These are phyloP conservation scores for Debaryomyces tyrocola DNA, from an alignment of 805 yeast species.

Conservation along the genomic window DNA sequence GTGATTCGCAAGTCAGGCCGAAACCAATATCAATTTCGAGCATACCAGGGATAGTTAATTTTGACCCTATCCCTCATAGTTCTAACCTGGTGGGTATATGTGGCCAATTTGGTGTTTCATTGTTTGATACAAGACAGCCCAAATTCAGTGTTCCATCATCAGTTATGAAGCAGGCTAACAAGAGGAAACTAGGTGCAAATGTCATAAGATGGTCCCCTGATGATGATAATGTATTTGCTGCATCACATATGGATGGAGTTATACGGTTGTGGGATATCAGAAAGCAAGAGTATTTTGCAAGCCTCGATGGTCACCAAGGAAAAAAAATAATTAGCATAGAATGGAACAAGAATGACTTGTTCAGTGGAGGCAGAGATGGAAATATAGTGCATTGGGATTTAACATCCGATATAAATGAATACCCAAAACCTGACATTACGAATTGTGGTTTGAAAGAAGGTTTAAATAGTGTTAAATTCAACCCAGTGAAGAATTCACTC, in stretches of 20 bases:
- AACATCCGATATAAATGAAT: slow-evolving; percentile 21
- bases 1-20: slow-evolving; percentile 38
- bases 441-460: slow-evolving; percentile 50
- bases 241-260: slow-evolving; percentile 57
- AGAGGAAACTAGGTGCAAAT: slow-evolving; percentile 32
- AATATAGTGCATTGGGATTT: slow-evolving; percentile 68
- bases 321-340: slow-evolving; percentile 51
- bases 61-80: slow-evolving; percentile 49
- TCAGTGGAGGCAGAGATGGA: slow-evolving; percentile 66
- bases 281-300: slow-evolving; percentile 52
- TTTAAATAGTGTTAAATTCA: slow-evolving; percentile 38
- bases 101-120: slow-evolving; percentile 71
- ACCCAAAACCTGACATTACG: slow-evolving; percentile 11
- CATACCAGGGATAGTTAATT: slow-evolving; percentile 48
- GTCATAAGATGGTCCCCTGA: slow-evolving; percentile 62
- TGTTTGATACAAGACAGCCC: slow-evolving; percentile 65
- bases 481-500: slow-evolving; percentile 29
- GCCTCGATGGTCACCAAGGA: slow-evolving; percentile 56
- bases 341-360: slow-evolving; percentile 58
- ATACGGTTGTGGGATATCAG: slow-evolving; percentile 78
- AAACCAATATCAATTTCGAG: slow-evolving; percentile 56
- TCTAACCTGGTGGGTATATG: slow-evolving; percentile 61
- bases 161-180: slow-evolving; percentile 11
- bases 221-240: slow-evolving; percentile 62
- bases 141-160: slow-evolving; percentile 34